Percentiles rank a stretch among this genome's conserved stretches.
phyloP scores from a whole-genome alignment of 345 rosid genomes.

The Citrus australasica region DNA sequence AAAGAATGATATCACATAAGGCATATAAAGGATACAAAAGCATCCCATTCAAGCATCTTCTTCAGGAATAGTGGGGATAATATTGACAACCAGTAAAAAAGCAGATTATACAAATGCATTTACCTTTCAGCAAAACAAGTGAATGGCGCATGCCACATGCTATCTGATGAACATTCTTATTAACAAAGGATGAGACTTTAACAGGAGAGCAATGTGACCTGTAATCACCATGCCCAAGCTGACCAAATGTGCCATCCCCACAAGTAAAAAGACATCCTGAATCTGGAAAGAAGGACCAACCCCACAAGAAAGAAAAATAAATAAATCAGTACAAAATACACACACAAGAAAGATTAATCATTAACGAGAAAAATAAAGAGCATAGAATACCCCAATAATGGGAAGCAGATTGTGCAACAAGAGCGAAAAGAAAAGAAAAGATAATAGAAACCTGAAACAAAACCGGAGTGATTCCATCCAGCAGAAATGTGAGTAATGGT shows the following conservation, averaged over 20 bases:
- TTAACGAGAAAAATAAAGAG: not conserved
- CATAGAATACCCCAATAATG: no score
- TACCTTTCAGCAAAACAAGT: slow-evolving; percentile 76
- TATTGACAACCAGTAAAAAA: not conserved
- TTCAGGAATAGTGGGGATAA: not conserved
- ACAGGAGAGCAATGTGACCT: slow-evolving; percentile 46
- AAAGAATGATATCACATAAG: not conserved
- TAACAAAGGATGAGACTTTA: slow-evolving; percentile 56
- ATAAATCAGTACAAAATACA: not conserved
- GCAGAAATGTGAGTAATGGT: slow-evolving; percentile 58
- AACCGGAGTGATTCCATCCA: slow-evolving; percentile 91
- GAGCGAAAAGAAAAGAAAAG: no score
- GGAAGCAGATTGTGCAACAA: no score
- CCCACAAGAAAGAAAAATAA: not conserved
- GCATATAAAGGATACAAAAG: not conserved
- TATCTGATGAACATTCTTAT: slow-evolving; percentile 50
- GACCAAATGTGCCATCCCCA: slow-evolving; percentile 93
- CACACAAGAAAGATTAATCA: not conserved
- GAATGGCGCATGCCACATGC: slow-evolving; percentile 97
- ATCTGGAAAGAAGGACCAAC: slow-evolving; percentile 31
- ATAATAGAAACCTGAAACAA: slow-evolving; percentile 58
- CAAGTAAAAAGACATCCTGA: slow-evolving; percentile 63
- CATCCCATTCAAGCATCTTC: slow-evolving; percentile 2
- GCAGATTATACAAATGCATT: not conserved
- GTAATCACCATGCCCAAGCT: slow-evolving; percentile 89